Base-by-base conservation (phyloP, 495 filamentous ascomycete genomes). In the Chaetomidium leptoderma region DNA sequence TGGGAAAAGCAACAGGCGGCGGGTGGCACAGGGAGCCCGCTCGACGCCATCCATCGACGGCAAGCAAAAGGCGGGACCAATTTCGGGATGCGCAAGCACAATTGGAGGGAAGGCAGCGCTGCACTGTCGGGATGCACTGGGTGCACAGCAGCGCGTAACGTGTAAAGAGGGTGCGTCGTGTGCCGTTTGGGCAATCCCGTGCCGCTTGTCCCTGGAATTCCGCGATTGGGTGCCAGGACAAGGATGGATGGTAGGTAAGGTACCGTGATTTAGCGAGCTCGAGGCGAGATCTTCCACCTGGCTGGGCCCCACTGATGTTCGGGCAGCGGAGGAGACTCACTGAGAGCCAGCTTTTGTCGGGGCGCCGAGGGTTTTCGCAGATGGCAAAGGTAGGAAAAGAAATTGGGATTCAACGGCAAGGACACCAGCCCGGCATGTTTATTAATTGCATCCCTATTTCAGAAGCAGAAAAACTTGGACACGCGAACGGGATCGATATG, bases 111-210 rank as follows among this genome's bases (percentile, higher is more conserved):
- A 43, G 7, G 36, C 10, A 16, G 23, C 13, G 46, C 39, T 43
- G 55, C 55, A 50, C 55, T 33, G 36, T 43, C 9, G 45, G 53
- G 33, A 49, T 37, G 53, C 43, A 30, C 42, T 36, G 44, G 35
- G 21, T 11, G 8, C 24, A 26, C 44, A 17, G 17, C 44, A 17
- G 55, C 44, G 44, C 39, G 44, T 29, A 56, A 47, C 64, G 64
- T 63, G 62, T 67, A 67, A 65, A 67, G 65, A 63, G 62, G 45
- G 57, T 65, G 65, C 60, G 59, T 62, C 59, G 40, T 37, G 48
- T 37, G 5, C 32, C 30, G 52, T 35, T 44, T 47, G 16, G 53
- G 42, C 30, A 6, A 56, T 24, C 16, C 56, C 32, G 56, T 50
- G 48, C 24, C 55, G 39, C 30, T n/a, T 19, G 37, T 32, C 32